Evolutionary conservation across 768 basidiomycete genomes (phyloP), one percentile per base, ranked within the genome.

Genomic region (Boletellus sp.): DNA sequence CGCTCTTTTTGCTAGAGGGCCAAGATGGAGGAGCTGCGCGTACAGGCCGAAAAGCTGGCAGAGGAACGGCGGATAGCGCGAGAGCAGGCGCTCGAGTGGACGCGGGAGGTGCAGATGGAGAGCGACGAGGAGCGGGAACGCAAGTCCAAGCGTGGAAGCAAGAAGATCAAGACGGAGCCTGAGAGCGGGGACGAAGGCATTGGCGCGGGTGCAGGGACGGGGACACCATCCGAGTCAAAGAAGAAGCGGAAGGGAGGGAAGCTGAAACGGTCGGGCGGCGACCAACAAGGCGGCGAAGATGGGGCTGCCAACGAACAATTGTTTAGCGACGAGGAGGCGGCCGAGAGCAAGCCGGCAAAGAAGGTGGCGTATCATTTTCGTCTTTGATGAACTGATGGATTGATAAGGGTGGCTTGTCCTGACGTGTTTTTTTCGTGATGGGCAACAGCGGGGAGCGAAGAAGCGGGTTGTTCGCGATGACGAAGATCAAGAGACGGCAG

Each of bases 111-210:
- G 12, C 77, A 78, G 54, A 77, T 82, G 57, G 73, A 76, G 69
- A 84, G 86, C 59, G 87, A 90, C 35, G 91, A 93, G 51, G 91
- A 94, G 58, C 79, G 80, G 42, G 90, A 90, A 64, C 76, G 76
- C 43, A 80, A 76, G 54, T 69, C 74, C 5, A 81, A 80, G 61
- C 84, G 83, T 55, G 56, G 73, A 2, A 74, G 71, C 52, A 81
- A 73, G 64, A 76, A 78, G 54, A 75, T 80, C 58, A 75, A 74
- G 44, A 78, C 76, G 4, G 78, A 73, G 44, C 69, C 65, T 17
- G 77, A 78, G 45, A 79, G 79, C 9, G 81, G 84, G 54, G 67
- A 67, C 40, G 83, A 80, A 60, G 75, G 63, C 28, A 1, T 28
- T 10, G 28, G 28, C 16, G 15, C 20, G 9, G 66, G 56, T 2